Conservation (phyloP, 2,329 filamentous ascomycete species). For the Thermomyces lanuginosus region DNA sequence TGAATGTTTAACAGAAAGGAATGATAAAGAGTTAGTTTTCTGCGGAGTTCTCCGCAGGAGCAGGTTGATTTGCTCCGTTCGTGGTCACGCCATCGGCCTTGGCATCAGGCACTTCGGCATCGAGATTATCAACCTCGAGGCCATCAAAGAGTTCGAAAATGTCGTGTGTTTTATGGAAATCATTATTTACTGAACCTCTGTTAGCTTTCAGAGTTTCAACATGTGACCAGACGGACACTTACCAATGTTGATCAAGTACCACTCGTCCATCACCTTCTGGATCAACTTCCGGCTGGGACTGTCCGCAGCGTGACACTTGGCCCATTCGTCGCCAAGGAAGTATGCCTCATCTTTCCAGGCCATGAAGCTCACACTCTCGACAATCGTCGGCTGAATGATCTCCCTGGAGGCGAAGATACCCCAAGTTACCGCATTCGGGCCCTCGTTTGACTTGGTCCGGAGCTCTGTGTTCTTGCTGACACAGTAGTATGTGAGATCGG, state of each 20-base stretch:
- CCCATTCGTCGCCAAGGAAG: conserved; percentile 82
- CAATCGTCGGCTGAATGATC: conserved; percentile 99
- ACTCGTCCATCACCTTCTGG: conserved; percentile 68
- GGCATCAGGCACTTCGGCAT: conserved; percentile 15
- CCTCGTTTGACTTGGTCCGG: conserved; percentile 65
- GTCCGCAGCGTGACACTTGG: conserved; percentile 64
- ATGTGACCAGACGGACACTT: conserved; percentile 22
- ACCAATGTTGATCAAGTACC: conserved; percentile 94
- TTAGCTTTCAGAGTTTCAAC: conserved; percentile 10
- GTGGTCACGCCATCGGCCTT: conserved; percentile 10
- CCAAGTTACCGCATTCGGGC: conserved; percentile 97
- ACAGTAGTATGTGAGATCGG: conserved; percentile 83
- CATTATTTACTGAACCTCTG: conserved; percentile 67
- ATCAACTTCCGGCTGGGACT: conserved; percentile 68
- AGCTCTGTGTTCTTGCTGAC: conserved; percentile 71
- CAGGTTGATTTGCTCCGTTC: conserved; percentile 3
- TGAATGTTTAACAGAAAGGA: background rate
- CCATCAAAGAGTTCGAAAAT: conserved; percentile 79
- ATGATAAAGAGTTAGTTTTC: background rate
- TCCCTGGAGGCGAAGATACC: conserved; percentile 97
- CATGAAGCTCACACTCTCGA: conserved; percentile 91
- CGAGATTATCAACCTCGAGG: conserved; percentile 33
- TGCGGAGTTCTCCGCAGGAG: conserved; percentile 2
- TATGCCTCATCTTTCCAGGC: conserved; percentile 99
- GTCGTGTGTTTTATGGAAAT: conserved; percentile 70